These are phyloP conservation scores for Leishmania turanica DNA, from an alignment of 208 protist genomes.

Conservation along the genomic window DNA sequence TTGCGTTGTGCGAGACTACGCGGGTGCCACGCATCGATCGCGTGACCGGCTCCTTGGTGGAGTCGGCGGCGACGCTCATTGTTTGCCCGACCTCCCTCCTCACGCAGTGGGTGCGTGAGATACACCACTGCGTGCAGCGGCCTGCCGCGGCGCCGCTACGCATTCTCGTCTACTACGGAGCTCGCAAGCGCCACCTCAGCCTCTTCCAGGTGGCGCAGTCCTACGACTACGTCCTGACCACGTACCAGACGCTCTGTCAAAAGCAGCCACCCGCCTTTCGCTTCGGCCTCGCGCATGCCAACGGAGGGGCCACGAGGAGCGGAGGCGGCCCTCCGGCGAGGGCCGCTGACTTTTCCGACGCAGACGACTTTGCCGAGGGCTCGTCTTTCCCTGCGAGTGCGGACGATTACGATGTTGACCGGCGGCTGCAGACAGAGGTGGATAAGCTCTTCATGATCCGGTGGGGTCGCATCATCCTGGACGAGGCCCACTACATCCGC, in stretches of 20 bases:
- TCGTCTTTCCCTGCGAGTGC: neutral
- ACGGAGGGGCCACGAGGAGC: neutral
- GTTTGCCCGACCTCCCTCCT: conserved; percentile 76
- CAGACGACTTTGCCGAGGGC: conserved; percentile 11
- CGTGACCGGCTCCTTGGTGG: conserved; percentile 63
- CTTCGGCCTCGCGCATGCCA: neutral
- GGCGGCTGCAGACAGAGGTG: conserved; percentile 29
- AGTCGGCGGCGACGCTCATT: conserved; percentile 70
- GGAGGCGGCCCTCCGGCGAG: neutral
- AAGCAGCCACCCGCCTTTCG: conserved; percentile 28
- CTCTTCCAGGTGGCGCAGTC: conserved; percentile 62
- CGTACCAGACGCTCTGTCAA: conserved; percentile 61
- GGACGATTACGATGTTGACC: conserved; percentile 20
- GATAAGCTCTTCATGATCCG: conserved; percentile 74
- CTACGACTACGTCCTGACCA: conserved; percentile 86
- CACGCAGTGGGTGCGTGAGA: conserved; percentile 72
- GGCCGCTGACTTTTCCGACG: neutral
- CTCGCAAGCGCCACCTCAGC: conserved; percentile 35
- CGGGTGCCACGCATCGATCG: conserved; percentile 36
- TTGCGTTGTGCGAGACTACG: conserved; percentile 72
- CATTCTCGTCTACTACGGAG: conserved; percentile 81
- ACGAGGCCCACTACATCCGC: conserved; percentile 91
- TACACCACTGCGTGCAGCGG: conserved; percentile 42
- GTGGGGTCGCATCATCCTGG: conserved; percentile 90
- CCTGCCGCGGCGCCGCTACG: conserved; percentile 34